Evolutionary conservation across 164 flowering plant genomes (phyloP).

Genomic region (Santalum album): DNA sequence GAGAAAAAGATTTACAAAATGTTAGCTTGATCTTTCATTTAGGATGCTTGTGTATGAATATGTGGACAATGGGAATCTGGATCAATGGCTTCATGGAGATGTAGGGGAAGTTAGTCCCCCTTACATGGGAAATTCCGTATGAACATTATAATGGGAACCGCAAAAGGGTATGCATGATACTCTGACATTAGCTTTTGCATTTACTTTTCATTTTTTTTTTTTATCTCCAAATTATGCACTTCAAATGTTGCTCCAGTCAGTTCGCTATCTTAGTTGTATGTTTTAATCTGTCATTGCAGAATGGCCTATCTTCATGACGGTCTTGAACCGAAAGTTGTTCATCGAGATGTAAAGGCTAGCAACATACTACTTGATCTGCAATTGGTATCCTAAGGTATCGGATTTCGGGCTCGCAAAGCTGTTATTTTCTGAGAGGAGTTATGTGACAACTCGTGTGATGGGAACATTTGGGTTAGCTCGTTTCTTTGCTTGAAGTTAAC

Average conservation of each 20-base stretch:
- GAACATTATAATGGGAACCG: slow-evolving; percentile 85
- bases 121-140: slow-evolving; percentile 91
- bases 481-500: slow-evolving; percentile 4
- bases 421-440: slow-evolving; percentile 61
- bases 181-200: background rate
- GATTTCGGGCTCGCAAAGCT: slow-evolving; percentile 99
- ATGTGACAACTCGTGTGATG: slow-evolving; percentile 96
- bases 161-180: slow-evolving; percentile 62
- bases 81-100: slow-evolving; percentile 97
- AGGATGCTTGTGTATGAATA: slow-evolving; percentile 99
- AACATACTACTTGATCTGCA: slow-evolving; percentile 82
- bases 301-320: slow-evolving; percentile 98
- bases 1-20: too few relatives aligned
- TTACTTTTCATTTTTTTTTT: background rate
- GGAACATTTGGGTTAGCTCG: slow-evolving; percentile 88
- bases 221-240: background rate
- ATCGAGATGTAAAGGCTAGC: slow-evolving; percentile 86
- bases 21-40: background rate
- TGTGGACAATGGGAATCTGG: slow-evolving; percentile 89
- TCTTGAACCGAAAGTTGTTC: slow-evolving; percentile 96
- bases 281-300: slow-evolving; percentile 42
- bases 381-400: slow-evolving; percentile 87
- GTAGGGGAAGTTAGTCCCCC: slow-evolving; percentile 86
- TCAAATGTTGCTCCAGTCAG: background rate
- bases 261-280: background rate